A percentile compares a stretch with the other conserved stretches of the same genome.
Conservation (phyloP, 73 alveolate species). For the Stentor coeruleus region DNA sequence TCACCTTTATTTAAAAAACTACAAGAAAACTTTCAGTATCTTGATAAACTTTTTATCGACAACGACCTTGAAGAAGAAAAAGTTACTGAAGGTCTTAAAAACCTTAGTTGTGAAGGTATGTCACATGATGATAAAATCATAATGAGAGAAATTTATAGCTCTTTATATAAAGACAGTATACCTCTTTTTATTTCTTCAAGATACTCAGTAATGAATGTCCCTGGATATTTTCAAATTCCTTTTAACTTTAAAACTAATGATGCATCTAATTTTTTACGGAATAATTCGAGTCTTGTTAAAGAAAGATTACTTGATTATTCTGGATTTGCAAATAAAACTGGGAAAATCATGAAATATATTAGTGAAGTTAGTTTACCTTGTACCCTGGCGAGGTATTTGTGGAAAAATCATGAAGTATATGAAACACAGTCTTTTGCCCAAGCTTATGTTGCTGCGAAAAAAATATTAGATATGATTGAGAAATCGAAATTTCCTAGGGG, state of each 20-base stretch:
- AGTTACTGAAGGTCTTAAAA: neutral
- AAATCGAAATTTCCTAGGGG: neutral
- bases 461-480: neutral
- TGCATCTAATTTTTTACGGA: neutral
- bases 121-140: neutral
- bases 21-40: neutral
- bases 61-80: neutral
- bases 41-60: neutral
- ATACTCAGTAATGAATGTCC: neutral
- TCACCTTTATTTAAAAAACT: neutral
- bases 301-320: neutral
- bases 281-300: neutral
- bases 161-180: neutral
- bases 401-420: neutral
- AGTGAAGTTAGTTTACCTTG: neutral
- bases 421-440: neutral
- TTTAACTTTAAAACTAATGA: neutral
- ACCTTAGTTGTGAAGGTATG: neutral
- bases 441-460: neutral
- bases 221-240: conserved; percentile 16
- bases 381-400: conserved; percentile 1
- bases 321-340: neutral
- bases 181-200: neutral
- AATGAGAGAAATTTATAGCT: neutral
- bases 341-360: neutral